Conservation (phyloP, 352 stramenopile species). For the Pythium oligandrum region DNA sequence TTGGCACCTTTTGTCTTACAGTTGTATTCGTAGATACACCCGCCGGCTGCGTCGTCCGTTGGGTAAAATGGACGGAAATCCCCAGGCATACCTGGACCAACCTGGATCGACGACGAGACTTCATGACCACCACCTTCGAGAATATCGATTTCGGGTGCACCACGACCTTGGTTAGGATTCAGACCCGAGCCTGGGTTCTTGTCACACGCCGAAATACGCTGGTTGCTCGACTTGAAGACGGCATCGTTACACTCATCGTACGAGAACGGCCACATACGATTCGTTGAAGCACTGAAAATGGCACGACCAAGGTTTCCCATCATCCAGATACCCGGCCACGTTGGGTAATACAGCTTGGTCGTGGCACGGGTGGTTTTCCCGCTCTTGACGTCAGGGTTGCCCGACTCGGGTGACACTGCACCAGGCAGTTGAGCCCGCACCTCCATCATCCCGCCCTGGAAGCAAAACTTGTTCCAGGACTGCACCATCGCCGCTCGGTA, state of each 20-base stretch:
- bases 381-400: slow-evolving; percentile 11
- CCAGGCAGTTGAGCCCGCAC: slow-evolving; percentile 80
- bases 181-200: slow-evolving; percentile 77
- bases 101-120: slow-evolving; percentile 74
- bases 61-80: slow-evolving; percentile 10
- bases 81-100: slow-evolving; percentile 31
- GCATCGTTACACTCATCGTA: slow-evolving; percentile 69
- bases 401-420: slow-evolving; percentile 19
- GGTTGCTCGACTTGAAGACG: slow-evolving; percentile 43
- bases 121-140: slow-evolving; percentile 54
- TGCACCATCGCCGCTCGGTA: slow-evolving; percentile 25
- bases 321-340: slow-evolving; percentile 35
- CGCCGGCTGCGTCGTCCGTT: slow-evolving; percentile 1
- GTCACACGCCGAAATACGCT: slow-evolving; percentile 83
- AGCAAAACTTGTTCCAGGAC: too few species aligned
- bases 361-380: background rate
- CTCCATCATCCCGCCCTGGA: slow-evolving; percentile 14
- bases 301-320: too few species aligned
- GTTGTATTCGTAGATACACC: slow-evolving; percentile 13
- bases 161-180: background rate
- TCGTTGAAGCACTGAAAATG: slow-evolving; percentile 38
- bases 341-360: slow-evolving; percentile 19
- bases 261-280: slow-evolving; percentile 87
- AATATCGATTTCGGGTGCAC: slow-evolving; percentile 84
- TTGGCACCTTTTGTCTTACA: slow-evolving; percentile 4